Base-by-base conservation (phyloP, 148 eudicot genomes). In the Rhododendron ovatum region DNA sequence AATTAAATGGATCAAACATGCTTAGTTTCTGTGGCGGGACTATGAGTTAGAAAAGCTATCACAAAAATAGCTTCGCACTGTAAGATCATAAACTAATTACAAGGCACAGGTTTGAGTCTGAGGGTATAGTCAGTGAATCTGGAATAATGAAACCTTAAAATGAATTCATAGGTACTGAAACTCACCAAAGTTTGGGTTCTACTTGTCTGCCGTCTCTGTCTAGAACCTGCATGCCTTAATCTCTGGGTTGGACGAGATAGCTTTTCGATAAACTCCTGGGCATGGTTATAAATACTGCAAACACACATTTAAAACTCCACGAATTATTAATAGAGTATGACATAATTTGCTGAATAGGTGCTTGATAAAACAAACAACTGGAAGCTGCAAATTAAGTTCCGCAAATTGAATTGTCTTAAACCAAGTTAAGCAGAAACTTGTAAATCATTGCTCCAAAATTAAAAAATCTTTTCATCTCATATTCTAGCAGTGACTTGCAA, bases 231-330 rank as follows among this genome's bases (percentile, higher is more conserved):
- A 83, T 85, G 87, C 78, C 80, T 84, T 65, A 93, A 83, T 84
- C 78, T 88, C 63, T 85, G 77, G 28, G 89, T 80, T 76, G 89
- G 86, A 71, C 89, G 91, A 82, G 89, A 90, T 39, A 93, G 80
- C 83, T 83, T 91, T 80, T 81, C 82, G 35, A 89, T 63, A 48
- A 93, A 85, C 84, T 91, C 96, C 87, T 83, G 86, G 71, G 91
- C 24, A 83, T 93, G 93, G 82, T 95, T 93, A 88, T 92, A 93
- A 30, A 95, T 95, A 90, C 98, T 95, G 92, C 90, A 90, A 75
- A 85, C 5, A 82, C 20, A 2, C 22, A 33, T 18, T 37, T 17
- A 30, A 43, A 85, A 59, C 41, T 51, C 41, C 81, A 18, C 4
- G 6, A 51, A 82, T 47, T 59, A 18, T 37, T 13, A 28, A 33